Evolutionary conservation across 2,329 filamentous ascomycete species (phyloP), one percentile per base, ranked within the genome.

Genomic region (Phialemoniopsis sp.): DNA sequence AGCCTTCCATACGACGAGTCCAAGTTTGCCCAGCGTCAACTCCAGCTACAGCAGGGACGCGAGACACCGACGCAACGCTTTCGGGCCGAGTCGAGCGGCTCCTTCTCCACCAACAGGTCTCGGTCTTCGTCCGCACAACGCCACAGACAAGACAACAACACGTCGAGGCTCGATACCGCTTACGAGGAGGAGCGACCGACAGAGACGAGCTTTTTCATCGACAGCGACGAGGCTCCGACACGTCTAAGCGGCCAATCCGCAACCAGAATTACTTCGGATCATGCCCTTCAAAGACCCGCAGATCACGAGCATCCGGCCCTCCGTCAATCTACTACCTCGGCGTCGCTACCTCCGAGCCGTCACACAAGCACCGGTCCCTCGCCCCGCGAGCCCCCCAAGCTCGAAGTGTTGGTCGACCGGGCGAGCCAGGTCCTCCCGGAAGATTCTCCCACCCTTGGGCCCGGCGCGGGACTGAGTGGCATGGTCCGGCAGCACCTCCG

Each of bases 401-500:
- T 26, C 6, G 21, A 26, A 10, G 21, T 26, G 21, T 26, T 10
- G 21, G 10, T 26, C 21, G 21, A 26, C 21, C 21, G 21, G 21
- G 21, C 21, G 6, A 26, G 21, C 10, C 21, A 26, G 21, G 21
- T 26, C 21, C 21, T 26, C 8, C 60, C 70, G 0, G 57, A 59
- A 9, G 88, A 95, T 52, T 95, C 89, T 0, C 89, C 90, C 1
- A 94, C 88, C 0, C 66, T 95, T 6, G 85, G 85, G 3, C 83
- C 86, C 0, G 69, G 69, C 13, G 66, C 67, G 14, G 89, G 87
- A 1, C 70, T 96, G 13, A 91, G 84, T 52, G 86, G 85, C 3
- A 77, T 95, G 69, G 82, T 95, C 34, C 80, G 85, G 26, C 84
- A 90, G 45, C 93, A 97, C 67, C 67, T 97, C 31, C 81, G 93